Conservation (phyloP, 805 yeast genomes). For the Brettanomyces custersianus region DNA sequence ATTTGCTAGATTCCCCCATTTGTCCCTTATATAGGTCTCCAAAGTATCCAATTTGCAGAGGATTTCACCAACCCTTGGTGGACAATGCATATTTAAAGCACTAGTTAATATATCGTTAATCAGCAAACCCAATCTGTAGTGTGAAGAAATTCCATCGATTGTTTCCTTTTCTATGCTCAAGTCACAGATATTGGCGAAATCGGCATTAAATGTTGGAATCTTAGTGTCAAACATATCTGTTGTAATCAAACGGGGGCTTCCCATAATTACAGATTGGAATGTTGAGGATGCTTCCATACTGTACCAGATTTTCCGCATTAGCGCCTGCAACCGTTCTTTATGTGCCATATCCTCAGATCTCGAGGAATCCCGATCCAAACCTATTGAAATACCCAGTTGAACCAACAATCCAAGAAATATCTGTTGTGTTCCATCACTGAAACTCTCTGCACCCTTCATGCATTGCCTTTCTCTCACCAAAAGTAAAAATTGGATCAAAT, state of each 20-base stretch:
- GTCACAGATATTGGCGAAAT: constrained; percentile 29
- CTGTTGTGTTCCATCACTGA: constrained; percentile 51
- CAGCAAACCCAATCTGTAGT: constrained; percentile 22
- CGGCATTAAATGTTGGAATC: constrained; percentile 33
- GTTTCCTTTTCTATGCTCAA: constrained; percentile 33
- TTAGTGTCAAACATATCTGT: constrained; percentile 40
- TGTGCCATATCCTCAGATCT: constrained; percentile 20
- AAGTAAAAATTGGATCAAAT: constrained; percentile 46
- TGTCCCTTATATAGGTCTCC: constrained; percentile 24
- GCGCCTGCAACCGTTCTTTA: constrained; percentile 19
- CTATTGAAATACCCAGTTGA: constrained; percentile 64
- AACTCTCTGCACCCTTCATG: constrained; percentile 41
- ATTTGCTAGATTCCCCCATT: constrained; percentile 24
- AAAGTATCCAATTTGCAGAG: constrained; percentile 26
- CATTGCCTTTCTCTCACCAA: constrained; percentile 40
- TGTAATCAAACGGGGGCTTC: constrained; percentile 34
- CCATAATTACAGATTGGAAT: constrained; percentile 36
- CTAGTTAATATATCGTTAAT: constrained; percentile 27
- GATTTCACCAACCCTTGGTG: constrained; percentile 30
- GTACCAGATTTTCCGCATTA: background rate
- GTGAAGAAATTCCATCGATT: constrained; percentile 24
- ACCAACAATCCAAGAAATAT: constrained; percentile 47
- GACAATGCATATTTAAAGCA: constrained; percentile 32
- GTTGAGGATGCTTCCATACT: constrained; percentile 7
- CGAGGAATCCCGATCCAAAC: constrained; percentile 61